Evolutionary conservation across 441 rosid genomes (phyloP).

Genomic region (Euphorbia schlechtendalii): DNA sequence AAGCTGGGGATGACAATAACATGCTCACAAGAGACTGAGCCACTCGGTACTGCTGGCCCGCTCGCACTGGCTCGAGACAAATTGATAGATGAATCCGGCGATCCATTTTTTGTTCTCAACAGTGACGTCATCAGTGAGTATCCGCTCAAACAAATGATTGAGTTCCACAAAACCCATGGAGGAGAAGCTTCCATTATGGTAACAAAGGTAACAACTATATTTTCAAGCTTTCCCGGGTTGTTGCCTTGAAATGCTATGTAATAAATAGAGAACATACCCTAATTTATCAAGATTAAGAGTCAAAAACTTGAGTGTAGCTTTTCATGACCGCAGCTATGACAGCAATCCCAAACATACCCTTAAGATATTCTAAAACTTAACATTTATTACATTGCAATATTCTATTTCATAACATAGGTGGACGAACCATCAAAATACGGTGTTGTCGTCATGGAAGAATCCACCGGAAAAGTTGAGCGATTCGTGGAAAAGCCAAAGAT

Average conservation of each 20-base stretch:
- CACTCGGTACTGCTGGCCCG: conserved; percentile 98
- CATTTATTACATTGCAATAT: no score
- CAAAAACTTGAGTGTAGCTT: no score
- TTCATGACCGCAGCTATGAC: no score
- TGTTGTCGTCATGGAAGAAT: conserved; percentile 85
- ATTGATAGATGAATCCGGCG: conserved; percentile 69
- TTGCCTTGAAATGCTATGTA: no score
- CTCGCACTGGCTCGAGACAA: conserved; percentile 94
- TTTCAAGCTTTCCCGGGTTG: no score
- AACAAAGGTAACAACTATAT: conserved; percentile 73
- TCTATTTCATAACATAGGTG: conserved; percentile 36
- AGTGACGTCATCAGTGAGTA: conserved; percentile 97
- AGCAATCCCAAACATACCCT: no score
- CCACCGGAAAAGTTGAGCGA: conserved; percentile 69
- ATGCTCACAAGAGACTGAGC: conserved; percentile 99
- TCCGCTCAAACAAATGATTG: conserved; percentile 78
- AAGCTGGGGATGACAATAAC: conserved; percentile 86
- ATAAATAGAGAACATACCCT: no score
- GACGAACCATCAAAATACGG: conserved; percentile 98
- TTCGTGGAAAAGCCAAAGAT: conserved; percentile 90
- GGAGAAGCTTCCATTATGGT: conserved; percentile 99
- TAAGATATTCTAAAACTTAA: no score
- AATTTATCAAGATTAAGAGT: no score
- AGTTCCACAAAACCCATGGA: conserved; percentile 80
- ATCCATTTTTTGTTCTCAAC: conserved; percentile 94